Evolutionary conservation across 805 yeast species (phyloP).

Genomic region (Metschnikowia cerradonensis): DNA sequence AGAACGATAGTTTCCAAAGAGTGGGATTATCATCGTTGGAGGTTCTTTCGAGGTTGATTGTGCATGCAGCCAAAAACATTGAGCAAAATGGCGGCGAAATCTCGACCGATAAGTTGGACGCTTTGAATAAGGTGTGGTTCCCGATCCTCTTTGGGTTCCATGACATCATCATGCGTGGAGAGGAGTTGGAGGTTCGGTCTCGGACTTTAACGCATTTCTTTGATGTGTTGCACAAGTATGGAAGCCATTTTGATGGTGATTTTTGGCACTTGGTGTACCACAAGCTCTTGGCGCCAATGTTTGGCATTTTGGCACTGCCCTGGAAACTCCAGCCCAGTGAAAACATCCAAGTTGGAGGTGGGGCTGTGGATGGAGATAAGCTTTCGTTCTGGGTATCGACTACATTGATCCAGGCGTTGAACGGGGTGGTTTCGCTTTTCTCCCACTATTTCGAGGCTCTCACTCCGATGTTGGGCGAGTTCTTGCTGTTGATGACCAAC

Average conservation of each 20-base stretch:
- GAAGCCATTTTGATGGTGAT: conserved; percentile 64
- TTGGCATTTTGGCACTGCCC: conserved; percentile 69
- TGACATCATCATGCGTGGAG: conserved; percentile 87
- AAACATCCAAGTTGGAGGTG: conserved; percentile 6
- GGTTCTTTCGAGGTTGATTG: conserved; percentile 59
- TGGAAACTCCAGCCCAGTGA: conserved; percentile 68
- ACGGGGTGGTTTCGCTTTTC: conserved; percentile 80
- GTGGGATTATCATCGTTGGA: conserved; percentile 77
- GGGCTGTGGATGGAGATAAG: conserved; percentile 59
- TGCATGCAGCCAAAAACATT: conserved; percentile 48
- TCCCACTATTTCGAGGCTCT: conserved; percentile 77
- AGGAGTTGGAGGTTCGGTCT: conserved; percentile 90
- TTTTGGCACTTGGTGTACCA: conserved; percentile 84
- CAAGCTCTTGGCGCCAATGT: conserved; percentile 83
- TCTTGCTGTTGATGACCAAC: conserved; percentile 69
- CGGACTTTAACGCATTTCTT: conserved; percentile 80
- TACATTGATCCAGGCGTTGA: conserved; percentile 90
- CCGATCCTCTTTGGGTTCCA: conserved; percentile 84
- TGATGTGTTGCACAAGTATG: conserved; percentile 74
- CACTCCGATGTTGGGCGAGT: conserved; percentile 71
- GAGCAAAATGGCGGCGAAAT: conserved; percentile 5
- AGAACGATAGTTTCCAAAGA: conserved; percentile 78
- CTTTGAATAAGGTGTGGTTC: conserved; percentile 67
- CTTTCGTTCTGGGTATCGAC: conserved; percentile 95
- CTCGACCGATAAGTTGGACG: conserved; percentile 17